Evolutionary conservation across 495 filamentous ascomycete species (phyloP).

Genomic region (Coniosporium apollinis): DNA sequence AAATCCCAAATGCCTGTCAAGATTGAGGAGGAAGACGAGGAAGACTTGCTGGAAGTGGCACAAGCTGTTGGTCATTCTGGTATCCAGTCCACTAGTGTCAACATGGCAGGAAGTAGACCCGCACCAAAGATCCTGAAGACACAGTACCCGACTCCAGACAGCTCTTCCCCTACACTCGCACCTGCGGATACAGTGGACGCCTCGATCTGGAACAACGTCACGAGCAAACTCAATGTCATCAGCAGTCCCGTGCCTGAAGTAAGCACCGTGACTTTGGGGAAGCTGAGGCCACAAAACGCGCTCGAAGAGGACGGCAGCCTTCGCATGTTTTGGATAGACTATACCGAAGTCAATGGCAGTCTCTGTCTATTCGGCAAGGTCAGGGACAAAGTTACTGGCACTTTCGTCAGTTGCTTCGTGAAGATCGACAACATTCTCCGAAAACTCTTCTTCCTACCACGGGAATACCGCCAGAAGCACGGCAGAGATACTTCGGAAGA

Average conservation of each 20-base stretch:
- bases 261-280: slow-evolving; percentile 47
- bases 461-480: slow-evolving; percentile 46
- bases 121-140: slow-evolving; percentile 51
- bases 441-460: slow-evolving; percentile 85
- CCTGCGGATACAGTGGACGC: slow-evolving; percentile 47
- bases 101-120: slow-evolving; percentile 71
- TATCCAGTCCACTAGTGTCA: slow-evolving; percentile 53
- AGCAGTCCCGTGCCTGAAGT: slow-evolving; percentile 50
- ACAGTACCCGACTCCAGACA: slow-evolving; percentile 48
- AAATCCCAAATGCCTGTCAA: slow-evolving; percentile 45
- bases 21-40: slow-evolving; percentile 43
- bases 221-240: slow-evolving; percentile 70
- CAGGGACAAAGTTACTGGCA: slow-evolving; percentile 64
- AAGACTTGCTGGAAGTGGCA: slow-evolving; percentile 75
- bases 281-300: slow-evolving; percentile 61
- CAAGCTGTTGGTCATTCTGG: slow-evolving; percentile 48
- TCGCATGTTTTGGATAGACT: slow-evolving; percentile 93
- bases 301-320: slow-evolving; percentile 83
- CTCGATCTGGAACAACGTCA: slow-evolving; percentile 80
- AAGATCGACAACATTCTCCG: slow-evolving; percentile 90
- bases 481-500: slow-evolving; percentile 60
- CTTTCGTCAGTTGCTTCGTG: slow-evolving; percentile 79
- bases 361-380: slow-evolving; percentile 95
- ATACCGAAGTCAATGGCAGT: slow-evolving; percentile 81
- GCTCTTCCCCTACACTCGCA: slow-evolving; percentile 58